Evolutionary conservation across 75 land plant genomes (phyloP).

Genomic region (Picea sitchensis): DNA sequence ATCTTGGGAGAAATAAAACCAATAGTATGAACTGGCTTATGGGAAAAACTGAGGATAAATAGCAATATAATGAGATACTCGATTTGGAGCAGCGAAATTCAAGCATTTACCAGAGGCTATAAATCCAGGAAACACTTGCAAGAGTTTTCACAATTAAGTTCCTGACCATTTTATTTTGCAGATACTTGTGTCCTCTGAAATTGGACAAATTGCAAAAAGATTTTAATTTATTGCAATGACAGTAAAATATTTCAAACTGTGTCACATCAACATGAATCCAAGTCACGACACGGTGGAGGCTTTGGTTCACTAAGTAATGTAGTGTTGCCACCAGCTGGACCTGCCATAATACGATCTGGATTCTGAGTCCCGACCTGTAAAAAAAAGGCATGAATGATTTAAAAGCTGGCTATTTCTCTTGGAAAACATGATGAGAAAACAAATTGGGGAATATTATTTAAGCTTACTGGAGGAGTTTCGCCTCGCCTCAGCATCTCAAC

Average conservation of each 20-base stretch:
- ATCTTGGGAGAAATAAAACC: not conserved
- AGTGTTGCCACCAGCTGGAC: slow-evolving; percentile 93
- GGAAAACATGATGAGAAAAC: not conserved
- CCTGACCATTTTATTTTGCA: not conserved
- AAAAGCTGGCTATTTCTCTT: not conserved
- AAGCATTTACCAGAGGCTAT: not conserved
- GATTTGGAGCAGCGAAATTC: not conserved
- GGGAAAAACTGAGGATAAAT: not conserved
- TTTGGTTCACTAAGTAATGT: slow-evolving; percentile 85
- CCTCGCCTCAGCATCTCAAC: slow-evolving; percentile 90
- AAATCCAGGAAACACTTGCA: not conserved
- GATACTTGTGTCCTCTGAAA: not conserved
- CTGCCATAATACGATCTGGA: slow-evolving; percentile 58
- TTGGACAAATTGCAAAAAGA: not conserved
- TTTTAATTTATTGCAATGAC: not conserved
- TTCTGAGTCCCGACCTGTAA: slow-evolving; percentile 93
- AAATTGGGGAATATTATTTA: not conserved
- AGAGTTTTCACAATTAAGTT: not conserved
- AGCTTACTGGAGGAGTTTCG: slow-evolving; percentile 78
- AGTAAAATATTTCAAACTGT: not conserved
- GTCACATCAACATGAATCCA: slow-evolving; percentile 77
- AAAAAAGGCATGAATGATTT: not conserved
- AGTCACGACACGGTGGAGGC: slow-evolving; percentile 88
- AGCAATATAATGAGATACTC: not conserved
- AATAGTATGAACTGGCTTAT: not conserved